phyloP scores from a whole-genome alignment of 148 eudicot species.

The Heliosperma pusillum region DNA sequence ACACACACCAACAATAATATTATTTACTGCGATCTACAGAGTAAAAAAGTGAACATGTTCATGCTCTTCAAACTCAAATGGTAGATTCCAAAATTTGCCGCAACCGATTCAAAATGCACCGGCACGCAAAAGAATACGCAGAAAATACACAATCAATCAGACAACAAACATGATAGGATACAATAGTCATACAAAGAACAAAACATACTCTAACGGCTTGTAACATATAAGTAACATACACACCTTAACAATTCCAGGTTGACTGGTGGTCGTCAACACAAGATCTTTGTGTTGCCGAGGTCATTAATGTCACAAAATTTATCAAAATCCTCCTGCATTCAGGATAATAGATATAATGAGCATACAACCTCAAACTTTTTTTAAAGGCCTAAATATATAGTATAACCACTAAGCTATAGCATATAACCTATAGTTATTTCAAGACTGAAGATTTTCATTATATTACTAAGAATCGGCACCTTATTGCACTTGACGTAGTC shows the following conservation, averaged over 20 bases:
- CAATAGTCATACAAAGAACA: slow-evolving; percentile 16
- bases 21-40: too few relatives aligned
- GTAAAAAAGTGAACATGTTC: too few relatives aligned
- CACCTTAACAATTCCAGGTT: slow-evolving; percentile 85
- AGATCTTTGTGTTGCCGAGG: slow-evolving; percentile 87
- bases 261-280: slow-evolving; percentile 65
- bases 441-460: background rate
- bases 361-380: background rate
- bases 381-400: background rate
- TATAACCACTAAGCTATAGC: background rate
- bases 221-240: too few relatives aligned
- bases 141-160: slow-evolving; percentile 29
- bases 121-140: slow-evolving; percentile 27
- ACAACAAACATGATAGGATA: slow-evolving; percentile 15
- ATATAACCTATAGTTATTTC: background rate
- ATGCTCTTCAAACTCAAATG: too few relatives aligned
- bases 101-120: too few relatives aligned
- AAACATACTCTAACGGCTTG: background rate
- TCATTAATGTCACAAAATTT: slow-evolving; percentile 93
- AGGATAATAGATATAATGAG: slow-evolving; percentile 23
- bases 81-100: too few relatives aligned
- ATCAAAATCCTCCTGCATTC: too few relatives aligned
- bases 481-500: too few relatives aligned
- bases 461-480: slow-evolving; percentile 33
- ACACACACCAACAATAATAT: too few relatives aligned